phyloP scores from a whole-genome alignment of 805 yeast genomes.

The Metschnikowia colocasiae region DNA sequence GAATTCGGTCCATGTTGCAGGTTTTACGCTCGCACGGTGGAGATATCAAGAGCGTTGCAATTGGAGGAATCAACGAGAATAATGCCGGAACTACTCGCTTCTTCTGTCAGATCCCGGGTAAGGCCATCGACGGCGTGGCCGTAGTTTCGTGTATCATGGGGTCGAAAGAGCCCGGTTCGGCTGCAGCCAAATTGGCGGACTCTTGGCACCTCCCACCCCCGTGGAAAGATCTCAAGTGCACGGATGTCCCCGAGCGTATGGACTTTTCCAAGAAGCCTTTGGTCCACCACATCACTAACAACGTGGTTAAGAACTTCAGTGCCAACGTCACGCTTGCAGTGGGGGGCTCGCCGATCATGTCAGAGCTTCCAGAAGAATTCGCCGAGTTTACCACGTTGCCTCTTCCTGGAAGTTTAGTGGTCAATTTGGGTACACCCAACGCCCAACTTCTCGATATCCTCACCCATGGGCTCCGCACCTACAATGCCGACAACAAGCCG shows the following conservation, averaged over 20 bases:
- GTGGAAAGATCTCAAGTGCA: background rate
- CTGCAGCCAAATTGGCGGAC: slow-evolving; percentile 40
- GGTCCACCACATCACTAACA: slow-evolving; percentile 84
- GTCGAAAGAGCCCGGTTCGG: slow-evolving; percentile 45
- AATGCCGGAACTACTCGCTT: slow-evolving; percentile 59
- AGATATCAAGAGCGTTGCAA: slow-evolving; percentile 60
- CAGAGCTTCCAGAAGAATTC: slow-evolving; percentile 66
- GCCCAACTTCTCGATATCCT: slow-evolving; percentile 41
- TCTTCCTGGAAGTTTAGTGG: slow-evolving; percentile 53
- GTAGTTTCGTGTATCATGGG: slow-evolving; percentile 87
- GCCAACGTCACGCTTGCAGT: slow-evolving; percentile 83
- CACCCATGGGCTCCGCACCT: slow-evolving; percentile 51
- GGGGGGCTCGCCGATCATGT: slow-evolving; percentile 89
- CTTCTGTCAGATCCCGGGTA: slow-evolving; percentile 44
- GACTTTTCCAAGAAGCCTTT: slow-evolving; percentile 45
- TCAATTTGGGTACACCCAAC: slow-evolving; percentile 75
- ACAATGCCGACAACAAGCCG: slow-evolving; percentile 55
- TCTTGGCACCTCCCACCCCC: slow-evolving; percentile 26
- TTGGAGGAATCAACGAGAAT: slow-evolving; percentile 70
- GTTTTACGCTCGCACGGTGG: slow-evolving; percentile 35
- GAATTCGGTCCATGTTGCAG: slow-evolving; percentile 52
- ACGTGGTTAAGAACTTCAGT: slow-evolving; percentile 82
- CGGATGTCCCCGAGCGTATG: background rate
- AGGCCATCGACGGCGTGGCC: slow-evolving; percentile 73
- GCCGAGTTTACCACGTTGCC: slow-evolving; percentile 53